Evolutionary conservation across 768 basidiomycete genomes (phyloP).

Genomic region (Cystobasidium tubakii): DNA sequence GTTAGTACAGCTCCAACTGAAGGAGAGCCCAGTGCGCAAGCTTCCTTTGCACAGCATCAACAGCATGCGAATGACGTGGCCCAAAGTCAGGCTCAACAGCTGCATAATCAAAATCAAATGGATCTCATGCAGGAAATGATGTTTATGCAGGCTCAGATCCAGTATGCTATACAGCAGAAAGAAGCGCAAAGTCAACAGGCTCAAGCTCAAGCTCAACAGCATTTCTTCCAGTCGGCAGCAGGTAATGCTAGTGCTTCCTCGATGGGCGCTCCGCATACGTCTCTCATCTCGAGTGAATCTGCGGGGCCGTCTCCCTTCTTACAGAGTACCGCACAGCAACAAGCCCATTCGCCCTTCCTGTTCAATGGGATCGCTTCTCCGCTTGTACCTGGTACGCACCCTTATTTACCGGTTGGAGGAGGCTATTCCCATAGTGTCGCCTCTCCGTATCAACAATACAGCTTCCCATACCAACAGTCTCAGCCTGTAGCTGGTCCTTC

Average conservation of each 20-base stretch:
- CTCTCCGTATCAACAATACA: not conserved
- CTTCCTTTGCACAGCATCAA: not conserved
- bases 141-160: conserved; percentile 20
- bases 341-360: not conserved
- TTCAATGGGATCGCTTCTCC: not conserved
- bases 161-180: conserved; percentile 5
- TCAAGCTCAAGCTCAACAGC: conserved; percentile 6
- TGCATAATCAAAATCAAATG: not conserved
- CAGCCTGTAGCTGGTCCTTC: not conserved
- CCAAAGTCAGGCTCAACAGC: not conserved
- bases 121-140: not conserved
- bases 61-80: not conserved
- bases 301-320: not conserved
- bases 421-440: not conserved
- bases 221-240: conserved; percentile 1
- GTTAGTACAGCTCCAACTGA: not conserved
- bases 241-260: not conserved
- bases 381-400: not conserved
- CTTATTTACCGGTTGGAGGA: not conserved
- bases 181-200: conserved; percentile 1
- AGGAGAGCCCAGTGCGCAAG: not conserved
- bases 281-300: not conserved
- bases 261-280: not conserved
- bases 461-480: not conserved
- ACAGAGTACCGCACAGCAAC: not conserved